Base-by-base conservation (phyloP, 768 basidiomycete species). In the Tricholoma terreum region DNA sequence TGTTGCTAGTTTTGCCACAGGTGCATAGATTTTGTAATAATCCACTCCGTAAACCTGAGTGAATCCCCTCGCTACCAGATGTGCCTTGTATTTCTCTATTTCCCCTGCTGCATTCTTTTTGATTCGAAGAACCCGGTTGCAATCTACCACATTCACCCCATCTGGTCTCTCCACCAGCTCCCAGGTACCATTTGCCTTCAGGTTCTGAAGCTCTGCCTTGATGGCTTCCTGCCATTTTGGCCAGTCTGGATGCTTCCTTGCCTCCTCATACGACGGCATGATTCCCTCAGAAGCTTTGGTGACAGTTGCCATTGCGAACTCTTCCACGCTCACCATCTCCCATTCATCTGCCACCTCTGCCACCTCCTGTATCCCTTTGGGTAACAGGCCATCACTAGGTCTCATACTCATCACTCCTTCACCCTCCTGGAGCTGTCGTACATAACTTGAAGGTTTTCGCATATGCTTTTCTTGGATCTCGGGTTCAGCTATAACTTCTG, bases 21-120 rank as follows among this genome's bases (percentile, higher is more conserved):
- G 65, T 0, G 63, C 61, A 33, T 53, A 67, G 6, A 62, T 68
- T 36, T 70, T 59, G 19, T 40, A 50, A 45, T 62, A 77, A 59
- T 75, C 72, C 8, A 73, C 40, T 1, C 76, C 74, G 15, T 62
- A 63, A 5, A 61, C 50, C 61, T 80, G 78, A 2, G 63, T 58
- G 58, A 67, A 77, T 10, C 69, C 67, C 54, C 68, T 64, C 2
- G 59, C 62, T 6, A 70, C 64, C 9, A 67, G 62, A n/a, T 66
- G 52, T 33, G 67, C 64, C 57, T 80, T 80, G 66, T 72, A 69
- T n/a, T 62, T 40, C n/a, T 55, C 42, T 15, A 71, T 65, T 0
- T 63, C 40, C 11, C 64, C 66, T 12, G 56, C 54, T 1, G 60
- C 51, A 43, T 63, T 61, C 2, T 55, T 57, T 56, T 71, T 71